These are phyloP conservation scores for Cavenderia fasciculata DNA, from an alignment of 78 protist genomes.

Conservation along the genomic window DNA sequence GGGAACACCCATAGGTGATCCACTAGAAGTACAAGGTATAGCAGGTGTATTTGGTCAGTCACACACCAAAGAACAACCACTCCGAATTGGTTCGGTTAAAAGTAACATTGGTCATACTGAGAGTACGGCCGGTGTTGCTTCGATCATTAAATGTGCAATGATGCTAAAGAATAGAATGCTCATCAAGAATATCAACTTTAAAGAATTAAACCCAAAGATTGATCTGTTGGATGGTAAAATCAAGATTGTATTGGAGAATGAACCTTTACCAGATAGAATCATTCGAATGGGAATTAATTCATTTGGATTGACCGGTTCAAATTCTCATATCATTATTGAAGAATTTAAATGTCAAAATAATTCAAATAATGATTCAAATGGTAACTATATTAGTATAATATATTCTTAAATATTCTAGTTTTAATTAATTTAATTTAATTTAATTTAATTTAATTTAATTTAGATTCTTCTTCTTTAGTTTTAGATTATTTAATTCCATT, in stretches of 20 bases:
- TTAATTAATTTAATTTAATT: no score
- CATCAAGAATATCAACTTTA: conserved; percentile 7
- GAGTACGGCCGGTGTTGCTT: conserved; percentile 76
- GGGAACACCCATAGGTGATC: conserved; percentile 78
- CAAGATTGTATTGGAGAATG: conserved; percentile 6
- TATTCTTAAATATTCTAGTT: no score
- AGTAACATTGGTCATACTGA: conserved; percentile 86
- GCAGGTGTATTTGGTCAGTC: conserved; percentile 22
- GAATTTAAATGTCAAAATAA: not conserved
- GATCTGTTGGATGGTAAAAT: conserved; percentile 22
- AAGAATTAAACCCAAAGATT: conserved; percentile 19
- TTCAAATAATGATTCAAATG: not conserved
- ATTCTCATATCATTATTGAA: conserved; percentile 52
- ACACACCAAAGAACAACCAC: not conserved
- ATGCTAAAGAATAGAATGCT: conserved; percentile 4
- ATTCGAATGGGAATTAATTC: conserved; percentile 73
- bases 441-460: no score
- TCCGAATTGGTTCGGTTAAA: conserved; percentile 77
- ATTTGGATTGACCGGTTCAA: conserved; percentile 90
- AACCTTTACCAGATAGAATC: not conserved
- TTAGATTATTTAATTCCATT: conserved; percentile 43
- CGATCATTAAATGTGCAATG: conserved; percentile 29
- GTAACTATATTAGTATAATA: no score
- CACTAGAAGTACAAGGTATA: conserved; percentile 53
- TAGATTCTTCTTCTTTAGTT: no score